Evolutionary conservation across 805 yeast species (phyloP).

Genomic region (Blastobotrys robertii): DNA sequence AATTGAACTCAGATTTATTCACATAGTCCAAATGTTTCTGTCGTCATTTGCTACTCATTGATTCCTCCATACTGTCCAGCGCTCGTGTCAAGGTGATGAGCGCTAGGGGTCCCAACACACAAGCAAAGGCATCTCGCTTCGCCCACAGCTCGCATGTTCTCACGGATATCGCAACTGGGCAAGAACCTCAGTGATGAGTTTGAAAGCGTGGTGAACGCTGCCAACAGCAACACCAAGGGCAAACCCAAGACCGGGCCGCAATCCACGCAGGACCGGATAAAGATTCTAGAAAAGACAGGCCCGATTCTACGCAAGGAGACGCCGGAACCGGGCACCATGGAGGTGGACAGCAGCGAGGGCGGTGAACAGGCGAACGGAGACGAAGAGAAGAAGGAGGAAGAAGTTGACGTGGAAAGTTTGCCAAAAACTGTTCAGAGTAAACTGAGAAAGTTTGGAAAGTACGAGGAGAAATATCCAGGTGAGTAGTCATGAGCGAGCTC

Average conservation of each 20-base stretch:
- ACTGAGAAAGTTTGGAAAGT: constrained; percentile 67
- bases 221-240: constrained; percentile 8
- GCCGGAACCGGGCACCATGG: constrained; percentile 16
- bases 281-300: constrained; percentile 10
- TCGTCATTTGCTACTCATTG: no score
- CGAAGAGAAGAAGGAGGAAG: background rate
- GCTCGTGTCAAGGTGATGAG: no score
- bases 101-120: constrained; percentile 1
- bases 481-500: no score
- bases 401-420: constrained; percentile 23
- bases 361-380: background rate
- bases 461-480: constrained; percentile 84
- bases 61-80: no score
- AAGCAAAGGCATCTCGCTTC: background rate
- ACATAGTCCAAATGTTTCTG: no score
- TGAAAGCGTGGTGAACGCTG: constrained; percentile 29
- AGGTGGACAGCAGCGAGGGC: constrained; percentile 7
- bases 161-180: constrained; percentile 50
- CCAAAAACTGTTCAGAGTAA: constrained; percentile 52
- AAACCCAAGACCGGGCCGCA: background rate
- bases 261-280: constrained; percentile 1
- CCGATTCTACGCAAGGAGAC: constrained; percentile 9
- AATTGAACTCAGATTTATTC: no score
- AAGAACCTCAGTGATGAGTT: constrained; percentile 58
- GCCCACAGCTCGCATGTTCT: constrained; percentile 36